These are phyloP conservation scores for Gossypium bickii DNA, from an alignment of 345 rosid genomes.

Conservation along the genomic window DNA sequence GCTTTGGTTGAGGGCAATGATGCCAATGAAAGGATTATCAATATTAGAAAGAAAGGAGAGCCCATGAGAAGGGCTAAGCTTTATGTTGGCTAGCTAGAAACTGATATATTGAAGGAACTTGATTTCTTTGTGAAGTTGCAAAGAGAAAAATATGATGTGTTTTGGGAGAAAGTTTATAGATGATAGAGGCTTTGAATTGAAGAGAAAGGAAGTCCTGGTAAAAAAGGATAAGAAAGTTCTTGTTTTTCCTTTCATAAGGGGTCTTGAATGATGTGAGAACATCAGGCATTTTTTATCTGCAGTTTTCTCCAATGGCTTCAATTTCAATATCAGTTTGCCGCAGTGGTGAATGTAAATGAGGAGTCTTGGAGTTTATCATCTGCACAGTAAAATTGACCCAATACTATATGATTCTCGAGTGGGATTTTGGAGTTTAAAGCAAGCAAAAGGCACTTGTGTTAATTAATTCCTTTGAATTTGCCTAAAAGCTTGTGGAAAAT, in stretches of 20 bases:
- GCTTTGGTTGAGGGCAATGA: slow-evolving; percentile 15
- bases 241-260: slow-evolving; percentile 2
- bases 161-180: slow-evolving; percentile 18
- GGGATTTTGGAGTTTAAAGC: not conserved
- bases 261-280: not conserved
- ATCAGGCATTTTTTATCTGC: slow-evolving; percentile 1
- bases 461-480: not conserved
- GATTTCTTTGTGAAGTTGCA: slow-evolving; percentile 9
- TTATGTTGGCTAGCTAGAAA: not conserved
- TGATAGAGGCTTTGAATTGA: slow-evolving; percentile 31
- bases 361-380: not conserved
- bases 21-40: slow-evolving; percentile 25
- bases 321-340: not conserved
- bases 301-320: not conserved
- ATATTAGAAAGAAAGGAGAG: slow-evolving; percentile 22
- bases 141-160: slow-evolving; percentile 8
- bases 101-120: not conserved
- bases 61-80: slow-evolving; percentile 28
- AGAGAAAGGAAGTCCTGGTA: slow-evolving; percentile 23
- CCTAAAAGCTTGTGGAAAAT: not conserved
- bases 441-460: not conserved
- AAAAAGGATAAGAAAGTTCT: slow-evolving; percentile 8
- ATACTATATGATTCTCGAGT: not conserved
- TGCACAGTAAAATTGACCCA: not conserved
- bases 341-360: not conserved